Base-by-base conservation (phyloP, 768 basidiomycete species). In the Amanita rubescens region DNA sequence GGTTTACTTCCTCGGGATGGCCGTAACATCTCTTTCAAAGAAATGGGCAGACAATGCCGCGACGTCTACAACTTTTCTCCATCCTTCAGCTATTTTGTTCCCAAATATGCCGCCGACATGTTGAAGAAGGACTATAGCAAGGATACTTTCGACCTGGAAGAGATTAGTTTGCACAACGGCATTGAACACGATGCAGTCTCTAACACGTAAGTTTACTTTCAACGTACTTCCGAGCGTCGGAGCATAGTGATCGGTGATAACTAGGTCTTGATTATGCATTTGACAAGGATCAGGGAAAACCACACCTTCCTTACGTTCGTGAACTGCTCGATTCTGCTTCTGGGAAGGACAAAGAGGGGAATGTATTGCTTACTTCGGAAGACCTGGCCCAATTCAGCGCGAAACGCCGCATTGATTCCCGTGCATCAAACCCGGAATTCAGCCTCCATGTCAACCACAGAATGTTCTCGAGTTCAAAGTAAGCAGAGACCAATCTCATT, bases 1-100 rank as follows among this genome's bases (percentile, higher is more conserved):
- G 90, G 90, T n/a, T 80, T 81, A 38, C 67, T 81, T 5, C 77
- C 90, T 0, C 84, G 71, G 39, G 77, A 80, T 55, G 90, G 90
- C 15, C 75, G 78, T 38, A 79, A 82, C 55, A 84, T 93, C 65
- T 71, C 74, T 6, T 90, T 90, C 67, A 70, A 63, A 41, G 76
- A 78, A 42, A 60, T 81, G 55, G 66, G 60, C 32, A 19, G 62
- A 3, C 68, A 65, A 9, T 72, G 86, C 57, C 74, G 76, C 0
- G 38, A 71, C 27, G 80, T 84, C 0, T 90, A 76, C 72, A 90
- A 90, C 67, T 87, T 89, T 57, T 70, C 79, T 1, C 69, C 84
- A 0, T 74, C 80, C 2, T 88, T 91, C 68, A 82, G 80, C 58
- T 75, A 70, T 58, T 87, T 80, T 61, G 83, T 85, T 0, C 80